Base-by-base conservation (phyloP, 345 rosid species). In the Combretum micranthum region DNA sequence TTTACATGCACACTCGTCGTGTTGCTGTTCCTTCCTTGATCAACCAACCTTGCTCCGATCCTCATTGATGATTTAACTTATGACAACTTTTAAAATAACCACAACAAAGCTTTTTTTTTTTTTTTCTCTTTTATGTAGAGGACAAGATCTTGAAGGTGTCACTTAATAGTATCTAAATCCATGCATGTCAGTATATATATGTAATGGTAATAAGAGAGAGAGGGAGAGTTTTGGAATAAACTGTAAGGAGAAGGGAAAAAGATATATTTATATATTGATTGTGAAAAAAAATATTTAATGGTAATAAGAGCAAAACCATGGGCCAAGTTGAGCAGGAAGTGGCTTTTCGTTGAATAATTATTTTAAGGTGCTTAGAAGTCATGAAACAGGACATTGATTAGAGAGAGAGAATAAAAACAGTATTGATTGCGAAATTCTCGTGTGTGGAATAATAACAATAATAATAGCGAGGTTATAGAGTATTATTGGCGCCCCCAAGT, bases 261-360 rank as follows among this genome's bases (percentile, higher is more conserved):
- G 25, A 48, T 55, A 19, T 0, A 46, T 5, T n/a, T 17, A 57
- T 16, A 65, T 15, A 42, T 5, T 17, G 16, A 56, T 19, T 56
- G 48, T n/a, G 60, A 48, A 56, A 44, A 52, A 47, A 22, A 53
- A 50, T 20, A 20, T 16, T n/a, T n/a, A n/a, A n/a, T n/a, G 20
- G 39, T 50, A 25, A 18, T 15, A 44, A 39, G 44, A 52, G 75
- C 59, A 79, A 84, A 84, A 84, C 85, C 75, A 73, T 80, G 87
- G 90, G 87, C 87, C 59, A 57, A 50, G 19, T 9, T 42, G 49
- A 59, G 43, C 47, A 22, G 63, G 13, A 52, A 51, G 47, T 22
- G 10, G 42, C 42, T 12, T 50, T n/a, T 52, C 14, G 46, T 48
- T 56, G 23, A 20, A 12, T 19, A 25, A 15, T 56, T 3, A 5